These are phyloP conservation scores for Rhodotorula kratochvilovae DNA, from an alignment of 768 basidiomycete genomes.

Conservation along the genomic window DNA sequence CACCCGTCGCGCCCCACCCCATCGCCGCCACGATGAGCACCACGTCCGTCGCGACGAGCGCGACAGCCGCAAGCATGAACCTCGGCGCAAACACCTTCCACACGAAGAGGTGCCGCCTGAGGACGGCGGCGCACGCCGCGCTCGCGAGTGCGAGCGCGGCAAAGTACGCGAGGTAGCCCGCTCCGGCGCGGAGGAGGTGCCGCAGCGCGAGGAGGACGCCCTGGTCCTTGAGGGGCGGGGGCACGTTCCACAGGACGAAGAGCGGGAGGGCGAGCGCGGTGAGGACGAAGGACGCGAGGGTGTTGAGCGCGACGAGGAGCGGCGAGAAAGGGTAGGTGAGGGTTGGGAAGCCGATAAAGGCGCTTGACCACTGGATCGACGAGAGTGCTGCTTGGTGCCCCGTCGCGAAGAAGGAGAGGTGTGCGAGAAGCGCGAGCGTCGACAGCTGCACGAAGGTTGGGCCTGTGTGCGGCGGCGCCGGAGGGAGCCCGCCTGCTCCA, in stretches of 20 bases:
- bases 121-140: constrained; percentile 50
- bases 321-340: constrained; percentile 70
- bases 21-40: constrained; percentile 49
- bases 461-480: constrained; percentile 43
- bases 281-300: constrained; percentile 63
- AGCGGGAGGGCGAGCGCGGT: constrained; percentile 65
- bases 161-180: constrained; percentile 37
- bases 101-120: constrained; percentile 49
- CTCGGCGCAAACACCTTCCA: constrained; percentile 99
- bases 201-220: constrained; percentile 40
- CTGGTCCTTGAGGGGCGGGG: constrained; percentile 54
- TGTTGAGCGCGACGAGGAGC: constrained; percentile 69
- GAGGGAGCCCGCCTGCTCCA: constrained; percentile 49
- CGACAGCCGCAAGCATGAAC: constrained; percentile 72
- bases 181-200: constrained; percentile 27
- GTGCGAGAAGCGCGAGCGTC: constrained; percentile 68
- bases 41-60: constrained; percentile 66
- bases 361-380: constrained; percentile 91
- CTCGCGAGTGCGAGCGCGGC: constrained; percentile 45
- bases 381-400: constrained; percentile 87
- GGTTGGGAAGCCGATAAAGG: constrained; percentile 69
- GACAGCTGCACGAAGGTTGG: constrained; percentile 63
- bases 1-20: constrained; percentile 27
- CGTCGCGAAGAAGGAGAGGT: constrained; percentile 75
- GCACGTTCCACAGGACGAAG: constrained; percentile 74